Evolutionary conservation across 2,329 filamentous ascomycete species (phyloP).

Genomic region (Pseudogymnoascus sp.): DNA sequence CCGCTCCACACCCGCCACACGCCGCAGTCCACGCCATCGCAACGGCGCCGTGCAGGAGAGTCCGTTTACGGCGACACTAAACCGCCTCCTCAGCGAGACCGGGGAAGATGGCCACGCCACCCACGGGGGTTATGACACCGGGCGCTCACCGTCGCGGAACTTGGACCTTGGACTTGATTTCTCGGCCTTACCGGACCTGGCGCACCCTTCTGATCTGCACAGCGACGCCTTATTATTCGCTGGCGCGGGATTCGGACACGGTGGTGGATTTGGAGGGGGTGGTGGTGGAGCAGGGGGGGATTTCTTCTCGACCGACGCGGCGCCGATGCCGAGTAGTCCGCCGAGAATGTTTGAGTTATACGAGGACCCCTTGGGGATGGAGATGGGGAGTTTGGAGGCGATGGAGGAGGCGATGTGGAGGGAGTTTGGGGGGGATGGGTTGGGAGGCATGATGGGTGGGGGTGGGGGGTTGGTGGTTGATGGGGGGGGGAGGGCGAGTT

Average conservation of each 20-base stretch:
- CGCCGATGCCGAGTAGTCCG: slow-evolving; percentile 37
- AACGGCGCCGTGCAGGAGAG: slow-evolving; percentile 24
- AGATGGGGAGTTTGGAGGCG: slow-evolving; percentile 10
- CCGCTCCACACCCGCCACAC: slow-evolving; percentile 18
- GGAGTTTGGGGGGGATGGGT: slow-evolving; percentile 13
- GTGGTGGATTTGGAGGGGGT: slow-evolving; percentile 22
- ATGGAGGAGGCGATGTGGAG: slow-evolving; percentile 20
- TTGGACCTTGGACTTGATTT: slow-evolving; percentile 25
- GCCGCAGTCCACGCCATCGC: slow-evolving; percentile 23
- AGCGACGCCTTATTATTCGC: slow-evolving; percentile 19
- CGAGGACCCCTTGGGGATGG: slow-evolving; percentile 21
- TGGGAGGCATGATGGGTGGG: slow-evolving; percentile 12
- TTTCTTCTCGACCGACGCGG: slow-evolving; percentile 34
- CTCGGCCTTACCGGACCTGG: slow-evolving; percentile 26
- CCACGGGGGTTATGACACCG: slow-evolving; percentile 11
- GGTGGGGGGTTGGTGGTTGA: slow-evolving; percentile 10
- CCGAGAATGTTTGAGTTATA: slow-evolving; percentile 30
- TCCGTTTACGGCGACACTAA: slow-evolving; percentile 28
- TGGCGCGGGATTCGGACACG: slow-evolving; percentile 15
- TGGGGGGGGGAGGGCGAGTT: not conserved
- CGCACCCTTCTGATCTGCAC: slow-evolving; percentile 14
- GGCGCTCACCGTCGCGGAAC: slow-evolving; percentile 19
- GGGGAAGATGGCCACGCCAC: slow-evolving; percentile 16
- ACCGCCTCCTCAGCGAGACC: slow-evolving; percentile 25
- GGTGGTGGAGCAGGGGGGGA: slow-evolving; percentile 18